A percentile compares a stretch with the other conserved stretches of the same genome.
Evolutionary conservation across 257 asterid genomes (phyloP).

Genomic region (Solanum sitiens): DNA sequence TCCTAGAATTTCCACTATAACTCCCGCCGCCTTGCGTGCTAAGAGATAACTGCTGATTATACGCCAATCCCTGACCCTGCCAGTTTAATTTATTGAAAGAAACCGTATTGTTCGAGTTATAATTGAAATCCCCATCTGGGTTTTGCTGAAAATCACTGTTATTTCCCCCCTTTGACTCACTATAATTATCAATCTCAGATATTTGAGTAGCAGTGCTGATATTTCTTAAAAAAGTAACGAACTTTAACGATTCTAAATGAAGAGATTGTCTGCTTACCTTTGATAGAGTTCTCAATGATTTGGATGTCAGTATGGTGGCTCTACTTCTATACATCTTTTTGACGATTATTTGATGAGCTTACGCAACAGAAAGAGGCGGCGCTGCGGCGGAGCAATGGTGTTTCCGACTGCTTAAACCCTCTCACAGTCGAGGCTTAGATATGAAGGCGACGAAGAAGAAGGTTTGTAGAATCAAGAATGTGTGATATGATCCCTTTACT

Average conservation of each 20-base stretch:
- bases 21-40: neutral
- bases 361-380: neutral
- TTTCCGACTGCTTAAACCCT: neutral
- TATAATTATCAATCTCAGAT: constrained; percentile 16
- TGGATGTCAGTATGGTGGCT: constrained; percentile 22
- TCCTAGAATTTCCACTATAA: neutral
- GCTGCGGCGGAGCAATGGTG: neutral
- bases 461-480: neutral
- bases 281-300: constrained; percentile 17
- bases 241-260: neutral
- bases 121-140: constrained; percentile 11
- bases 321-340: constrained; percentile 37
- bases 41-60: neutral
- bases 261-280: constrained; percentile 32
- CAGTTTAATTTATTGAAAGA: neutral
- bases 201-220: constrained; percentile 40
- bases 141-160: constrained; percentile 6
- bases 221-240: constrained; percentile 16
- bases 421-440: neutral
- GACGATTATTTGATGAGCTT: neutral
- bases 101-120: neutral
- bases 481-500: neutral
- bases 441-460: neutral
- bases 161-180: constrained; percentile 19
- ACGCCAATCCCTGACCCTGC: neutral